These are phyloP conservation scores for Coprinopsis cinerea DNA, from an alignment of 768 basidiomycete species.

Conservation along the genomic window DNA sequence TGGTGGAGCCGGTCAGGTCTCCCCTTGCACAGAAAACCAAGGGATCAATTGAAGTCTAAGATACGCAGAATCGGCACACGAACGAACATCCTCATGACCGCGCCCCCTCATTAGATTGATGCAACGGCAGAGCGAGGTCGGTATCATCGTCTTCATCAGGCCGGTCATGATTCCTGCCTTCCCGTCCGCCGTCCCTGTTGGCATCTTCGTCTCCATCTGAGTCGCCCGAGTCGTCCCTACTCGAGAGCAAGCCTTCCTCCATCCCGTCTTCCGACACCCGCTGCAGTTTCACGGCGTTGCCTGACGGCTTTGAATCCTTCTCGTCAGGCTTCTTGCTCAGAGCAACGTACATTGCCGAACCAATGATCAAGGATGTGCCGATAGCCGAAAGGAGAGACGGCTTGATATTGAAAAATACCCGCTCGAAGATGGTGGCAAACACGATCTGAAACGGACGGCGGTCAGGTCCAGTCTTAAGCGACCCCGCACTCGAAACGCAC, in stretches of 20 bases:
- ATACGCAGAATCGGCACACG: not conserved
- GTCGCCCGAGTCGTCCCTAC: no score
- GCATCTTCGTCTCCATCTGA: no score
- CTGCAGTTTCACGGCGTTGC: not conserved
- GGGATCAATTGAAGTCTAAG: not conserved
- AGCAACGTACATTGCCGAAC: conserved; percentile 58
- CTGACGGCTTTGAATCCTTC: not conserved
- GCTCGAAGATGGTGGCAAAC: conserved; percentile 63
- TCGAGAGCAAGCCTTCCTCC: not conserved
- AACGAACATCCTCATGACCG: not conserved
- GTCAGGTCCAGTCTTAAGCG: not conserved
- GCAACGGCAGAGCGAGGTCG: not conserved
- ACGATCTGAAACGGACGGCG: conserved; percentile 44
- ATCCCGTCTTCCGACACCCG: not conserved
- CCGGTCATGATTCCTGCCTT: not conserved
- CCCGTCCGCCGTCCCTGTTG: no score
- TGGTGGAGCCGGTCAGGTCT: no score
- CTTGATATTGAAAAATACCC: conserved; percentile 53
- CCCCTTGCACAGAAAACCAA: no score
- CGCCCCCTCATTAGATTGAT: not conserved
- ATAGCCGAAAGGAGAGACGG: conserved; percentile 55
- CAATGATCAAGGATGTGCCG: conserved; percentile 61
- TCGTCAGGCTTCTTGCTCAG: conserved; percentile 1
- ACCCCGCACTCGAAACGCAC: conserved; percentile 17
- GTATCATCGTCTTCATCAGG: not conserved